phyloP scores from a whole-genome alignment of 192 early-diverging fungal species.

The Gryganskiella cystojenkinii region DNA sequence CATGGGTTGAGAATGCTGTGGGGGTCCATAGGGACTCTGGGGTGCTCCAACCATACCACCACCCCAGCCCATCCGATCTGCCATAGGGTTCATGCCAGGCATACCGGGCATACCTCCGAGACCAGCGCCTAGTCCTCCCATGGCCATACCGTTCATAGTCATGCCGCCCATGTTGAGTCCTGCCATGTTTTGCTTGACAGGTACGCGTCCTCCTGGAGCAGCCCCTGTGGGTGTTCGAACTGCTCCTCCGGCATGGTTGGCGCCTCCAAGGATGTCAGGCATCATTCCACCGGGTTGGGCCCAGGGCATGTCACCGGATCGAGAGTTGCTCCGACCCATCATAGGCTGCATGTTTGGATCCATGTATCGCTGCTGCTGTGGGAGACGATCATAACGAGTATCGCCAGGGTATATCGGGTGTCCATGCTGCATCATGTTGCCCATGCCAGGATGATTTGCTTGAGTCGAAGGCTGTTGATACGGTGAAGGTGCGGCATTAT shows the following conservation, averaged over 20 bases:
- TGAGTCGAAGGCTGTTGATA: constrained; percentile 34
- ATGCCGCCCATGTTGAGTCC: constrained; percentile 29
- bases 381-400: constrained; percentile 25
- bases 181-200: constrained; percentile 23
- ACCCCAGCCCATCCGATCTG: constrained; percentile 21
- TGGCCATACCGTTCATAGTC: constrained; percentile 26
- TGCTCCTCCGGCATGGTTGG: constrained; percentile 29
- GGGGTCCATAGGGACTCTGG: constrained; percentile 23
- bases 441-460: constrained; percentile 37
- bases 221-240: constrained; percentile 17
- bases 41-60: constrained; percentile 23
- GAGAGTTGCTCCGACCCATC: constrained; percentile 22
- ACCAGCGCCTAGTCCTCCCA: constrained; percentile 22
- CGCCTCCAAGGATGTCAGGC: constrained; percentile 31
- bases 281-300: constrained; percentile 32
- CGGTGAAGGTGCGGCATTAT: constrained; percentile 23
- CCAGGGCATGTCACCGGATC: constrained; percentile 38
- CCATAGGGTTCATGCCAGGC: constrained; percentile 11
- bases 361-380: constrained; percentile 31
- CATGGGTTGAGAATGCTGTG: constrained; percentile 14
- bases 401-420: constrained; percentile 44
- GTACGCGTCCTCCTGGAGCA: constrained; percentile 19
- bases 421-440: constrained; percentile 31
- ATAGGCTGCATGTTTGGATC: constrained; percentile 42
- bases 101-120: constrained; percentile 31